Conservation (phyloP, 345 rosid genomes). For the Bretschneidera sinensis region DNA sequence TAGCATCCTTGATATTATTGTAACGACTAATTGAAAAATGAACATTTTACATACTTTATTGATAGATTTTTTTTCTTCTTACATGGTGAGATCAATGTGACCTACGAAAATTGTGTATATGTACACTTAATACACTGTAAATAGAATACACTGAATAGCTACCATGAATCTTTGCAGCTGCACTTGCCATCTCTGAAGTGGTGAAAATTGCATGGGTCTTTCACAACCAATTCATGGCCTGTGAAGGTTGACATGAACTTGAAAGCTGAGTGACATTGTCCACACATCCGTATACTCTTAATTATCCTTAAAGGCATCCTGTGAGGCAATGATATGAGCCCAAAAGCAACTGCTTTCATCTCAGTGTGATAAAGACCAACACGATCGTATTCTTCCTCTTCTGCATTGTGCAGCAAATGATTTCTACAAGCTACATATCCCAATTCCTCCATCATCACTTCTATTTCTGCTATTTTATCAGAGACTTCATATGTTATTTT, state of each 20-base stretch:
- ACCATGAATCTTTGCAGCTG: conserved; percentile 23
- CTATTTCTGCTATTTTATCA: conserved; percentile 16
- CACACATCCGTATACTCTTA: conserved; percentile 23
- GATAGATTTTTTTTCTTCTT: background rate
- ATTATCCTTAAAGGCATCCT: conserved; percentile 16
- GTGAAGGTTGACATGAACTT: conserved; percentile 26
- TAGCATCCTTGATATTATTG: too few relatives aligned
- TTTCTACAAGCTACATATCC: conserved; percentile 15
- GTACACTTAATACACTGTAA: too few relatives aligned
- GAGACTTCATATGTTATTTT: conserved; percentile 2
- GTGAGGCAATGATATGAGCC: conserved; percentile 15
- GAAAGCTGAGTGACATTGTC: conserved; percentile 19
- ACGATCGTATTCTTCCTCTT: conserved; percentile 23
- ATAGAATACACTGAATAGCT: conserved; percentile 1
- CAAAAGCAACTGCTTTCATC: conserved; percentile 24
- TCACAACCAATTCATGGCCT: conserved; percentile 18
- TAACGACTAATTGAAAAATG: background rate
- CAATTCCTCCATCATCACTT: conserved; percentile 16
- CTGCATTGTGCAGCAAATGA: conserved; percentile 12
- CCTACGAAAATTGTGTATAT: background rate
- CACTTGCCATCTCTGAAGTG: conserved; percentile 24
- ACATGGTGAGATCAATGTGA: background rate
- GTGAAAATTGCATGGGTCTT: conserved; percentile 20
- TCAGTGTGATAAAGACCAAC: conserved; percentile 17
- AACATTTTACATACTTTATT: background rate